Evolutionary conservation across 148 eudicot species (phyloP).

Genomic region (Nepenthes gracilis): DNA sequence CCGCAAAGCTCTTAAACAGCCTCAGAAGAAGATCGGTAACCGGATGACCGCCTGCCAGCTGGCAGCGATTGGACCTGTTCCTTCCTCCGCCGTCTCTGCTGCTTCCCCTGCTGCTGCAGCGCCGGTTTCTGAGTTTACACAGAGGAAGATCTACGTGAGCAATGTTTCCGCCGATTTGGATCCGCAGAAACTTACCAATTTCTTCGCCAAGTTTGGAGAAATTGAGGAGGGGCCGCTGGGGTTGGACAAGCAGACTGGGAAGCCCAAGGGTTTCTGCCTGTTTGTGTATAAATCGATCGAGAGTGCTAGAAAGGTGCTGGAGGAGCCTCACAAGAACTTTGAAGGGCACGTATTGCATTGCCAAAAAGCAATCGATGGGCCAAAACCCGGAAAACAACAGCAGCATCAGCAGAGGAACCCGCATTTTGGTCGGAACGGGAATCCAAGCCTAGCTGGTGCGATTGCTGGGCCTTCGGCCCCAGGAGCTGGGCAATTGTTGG

Average conservation of each 20-base stretch:
- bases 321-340: slow-evolving; percentile 79
- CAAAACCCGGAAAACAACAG: slow-evolving; percentile 48
- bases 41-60: slow-evolving; percentile 77
- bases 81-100: slow-evolving; percentile 15
- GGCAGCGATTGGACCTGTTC: slow-evolving; percentile 77
- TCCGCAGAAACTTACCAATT: slow-evolving; percentile 38
- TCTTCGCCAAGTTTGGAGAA: slow-evolving; percentile 69
- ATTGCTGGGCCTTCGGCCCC: slow-evolving; percentile 21
- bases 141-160: slow-evolving; percentile 84
- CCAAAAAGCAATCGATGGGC: slow-evolving; percentile 80
- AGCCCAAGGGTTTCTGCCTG: slow-evolving; percentile 76
- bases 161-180: slow-evolving; percentile 83
- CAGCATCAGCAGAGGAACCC: slow-evolving; percentile 14
- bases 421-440: slow-evolving; percentile 45
- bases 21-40: slow-evolving; percentile 82
- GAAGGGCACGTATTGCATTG: slow-evolving; percentile 68
- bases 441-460: slow-evolving; percentile 27
- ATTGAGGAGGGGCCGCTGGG: slow-evolving; percentile 96
- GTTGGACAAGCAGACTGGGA: slow-evolving; percentile 75
- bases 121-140: slow-evolving; percentile 64
- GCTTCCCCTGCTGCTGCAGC: slow-evolving; percentile 1
- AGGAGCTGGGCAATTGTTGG: slow-evolving; percentile 48
- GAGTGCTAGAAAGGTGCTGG: slow-evolving; percentile 63
- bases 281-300: slow-evolving; percentile 69
- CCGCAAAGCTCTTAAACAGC: slow-evolving; percentile 45